These are phyloP conservation scores for Hansenula sp. DNA, from an alignment of 1,139 yeast genomes.

Conservation along the genomic window DNA sequence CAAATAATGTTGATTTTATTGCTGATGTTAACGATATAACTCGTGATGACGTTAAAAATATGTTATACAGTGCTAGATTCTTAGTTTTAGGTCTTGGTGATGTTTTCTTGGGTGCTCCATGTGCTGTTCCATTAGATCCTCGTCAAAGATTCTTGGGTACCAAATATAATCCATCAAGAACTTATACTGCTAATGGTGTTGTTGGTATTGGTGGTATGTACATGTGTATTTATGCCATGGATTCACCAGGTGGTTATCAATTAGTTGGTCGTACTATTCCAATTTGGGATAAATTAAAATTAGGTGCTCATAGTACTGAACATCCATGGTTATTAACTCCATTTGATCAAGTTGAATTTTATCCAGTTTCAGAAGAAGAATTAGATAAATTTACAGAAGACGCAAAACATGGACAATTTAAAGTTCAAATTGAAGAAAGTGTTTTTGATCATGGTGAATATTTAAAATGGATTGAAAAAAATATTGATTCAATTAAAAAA, in stretches of 20 bases:
- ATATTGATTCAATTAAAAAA: conserved; percentile 65
- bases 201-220: conserved; percentile 98
- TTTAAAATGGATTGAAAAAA: conserved; percentile 69
- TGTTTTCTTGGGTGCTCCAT: conserved; percentile 95
- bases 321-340: conserved; percentile 89
- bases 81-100: conserved; percentile 95
- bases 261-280: conserved; percentile 95
- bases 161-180: conserved; percentile 94
- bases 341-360: conserved; percentile 92
- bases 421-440: conserved; percentile 68
- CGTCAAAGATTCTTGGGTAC: conserved; percentile 90
- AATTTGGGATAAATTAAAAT: conserved; percentile 90
- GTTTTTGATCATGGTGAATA: conserved; percentile 82
- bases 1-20: conserved; percentile 93
- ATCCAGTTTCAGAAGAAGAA: conserved; percentile 83
- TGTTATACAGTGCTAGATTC: conserved; percentile 85
- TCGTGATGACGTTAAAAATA: conserved; percentile 71
- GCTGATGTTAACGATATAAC: conserved; percentile 81
- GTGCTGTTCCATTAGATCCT: conserved; percentile 97
- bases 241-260: conserved; percentile 98
- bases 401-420: conserved; percentile 75
- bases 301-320: conserved; percentile 60
- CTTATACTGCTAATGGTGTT: conserved; percentile 93
- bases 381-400: conserved; percentile 68
- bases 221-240: conserved; percentile 98